Conservation (phyloP, 768 basidiomycete genomes). For the Lactifluus pinguis region DNA sequence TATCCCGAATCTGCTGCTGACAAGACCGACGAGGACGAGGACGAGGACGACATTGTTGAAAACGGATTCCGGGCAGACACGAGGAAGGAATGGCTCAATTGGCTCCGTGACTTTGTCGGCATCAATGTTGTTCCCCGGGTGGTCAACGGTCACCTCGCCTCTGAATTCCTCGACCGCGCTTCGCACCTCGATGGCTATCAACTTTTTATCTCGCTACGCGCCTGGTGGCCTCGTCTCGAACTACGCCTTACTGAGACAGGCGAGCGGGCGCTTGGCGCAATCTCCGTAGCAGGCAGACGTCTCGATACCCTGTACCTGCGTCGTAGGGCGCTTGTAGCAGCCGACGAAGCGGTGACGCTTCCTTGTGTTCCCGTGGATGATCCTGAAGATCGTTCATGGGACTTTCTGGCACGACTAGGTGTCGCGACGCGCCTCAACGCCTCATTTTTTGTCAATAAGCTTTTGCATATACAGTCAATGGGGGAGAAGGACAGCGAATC, state of each 20-base stretch:
- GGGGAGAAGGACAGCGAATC: not conserved
- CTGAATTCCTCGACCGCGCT: constrained; percentile 7
- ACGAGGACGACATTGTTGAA: not conserved
- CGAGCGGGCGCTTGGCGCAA: not conserved
- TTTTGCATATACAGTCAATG: constrained; percentile 12
- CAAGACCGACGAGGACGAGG: not conserved
- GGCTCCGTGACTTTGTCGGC: constrained; percentile 15
- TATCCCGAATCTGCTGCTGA: not conserved
- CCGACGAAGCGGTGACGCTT: not conserved
- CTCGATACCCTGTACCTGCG: constrained; percentile 11
- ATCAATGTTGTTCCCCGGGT: constrained; percentile 17
- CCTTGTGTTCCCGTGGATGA: constrained; percentile 20
- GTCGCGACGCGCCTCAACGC: constrained; percentile 16
- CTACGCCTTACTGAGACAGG: not conserved
- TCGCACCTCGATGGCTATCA: not conserved
- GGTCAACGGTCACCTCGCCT: not conserved
- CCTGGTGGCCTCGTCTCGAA: constrained; percentile 9
- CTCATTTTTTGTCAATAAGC: constrained; percentile 17
- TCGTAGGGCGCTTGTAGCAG: constrained; percentile 3
- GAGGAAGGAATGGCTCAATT: constrained; percentile 12
- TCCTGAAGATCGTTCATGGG: constrained; percentile 17
- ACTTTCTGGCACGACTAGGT: constrained; percentile 19
- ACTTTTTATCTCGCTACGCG: constrained; percentile 5
- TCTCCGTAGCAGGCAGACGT: constrained; percentile 4
- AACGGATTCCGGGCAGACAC: not conserved